phyloP scores from a whole-genome alignment of 805 yeast genomes.

The Kuraishia molischiana region DNA sequence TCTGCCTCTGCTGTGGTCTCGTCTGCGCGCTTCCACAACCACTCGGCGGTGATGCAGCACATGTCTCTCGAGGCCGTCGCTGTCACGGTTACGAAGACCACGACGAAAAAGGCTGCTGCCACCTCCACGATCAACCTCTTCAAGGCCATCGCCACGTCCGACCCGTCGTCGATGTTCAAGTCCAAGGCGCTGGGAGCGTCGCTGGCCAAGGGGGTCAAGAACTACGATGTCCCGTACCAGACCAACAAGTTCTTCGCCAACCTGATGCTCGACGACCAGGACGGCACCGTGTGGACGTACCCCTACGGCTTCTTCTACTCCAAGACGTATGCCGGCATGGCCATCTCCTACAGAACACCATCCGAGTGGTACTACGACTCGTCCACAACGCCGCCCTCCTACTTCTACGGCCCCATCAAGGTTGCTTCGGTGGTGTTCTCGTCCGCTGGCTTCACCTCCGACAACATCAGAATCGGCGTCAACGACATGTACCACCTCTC shows the following conservation, averaged over 20 bases:
- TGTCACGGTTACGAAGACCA: background rate
- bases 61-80: conserved; percentile 7
- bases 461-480: conserved; percentile 29
- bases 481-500: conserved; percentile 41
- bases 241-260: conserved; percentile 76
- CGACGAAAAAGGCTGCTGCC: too few species aligned
- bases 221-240: conserved; percentile 36
- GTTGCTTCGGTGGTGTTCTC: conserved; percentile 47
- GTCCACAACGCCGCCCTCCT: conserved; percentile 33
- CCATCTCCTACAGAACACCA: conserved; percentile 45
- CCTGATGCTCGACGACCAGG: conserved; percentile 45
- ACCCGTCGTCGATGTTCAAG: conserved; percentile 36
- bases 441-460: conserved; percentile 34
- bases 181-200: conserved; percentile 32
- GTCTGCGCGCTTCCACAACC: too few species aligned
- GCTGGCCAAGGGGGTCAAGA: conserved; percentile 37
- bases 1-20: background rate
- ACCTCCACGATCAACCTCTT: conserved; percentile 32
- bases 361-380: conserved; percentile 35
- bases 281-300: conserved; percentile 46
- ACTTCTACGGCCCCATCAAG: conserved; percentile 47
- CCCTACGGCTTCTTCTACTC: conserved; percentile 42
- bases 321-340: conserved; percentile 34
- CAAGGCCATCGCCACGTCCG: conserved; percentile 30
- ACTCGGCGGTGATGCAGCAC: conserved; percentile 4